These are phyloP conservation scores for Jatropha curcas DNA, from an alignment of 345 rosid genomes.

Conservation along the genomic window DNA sequence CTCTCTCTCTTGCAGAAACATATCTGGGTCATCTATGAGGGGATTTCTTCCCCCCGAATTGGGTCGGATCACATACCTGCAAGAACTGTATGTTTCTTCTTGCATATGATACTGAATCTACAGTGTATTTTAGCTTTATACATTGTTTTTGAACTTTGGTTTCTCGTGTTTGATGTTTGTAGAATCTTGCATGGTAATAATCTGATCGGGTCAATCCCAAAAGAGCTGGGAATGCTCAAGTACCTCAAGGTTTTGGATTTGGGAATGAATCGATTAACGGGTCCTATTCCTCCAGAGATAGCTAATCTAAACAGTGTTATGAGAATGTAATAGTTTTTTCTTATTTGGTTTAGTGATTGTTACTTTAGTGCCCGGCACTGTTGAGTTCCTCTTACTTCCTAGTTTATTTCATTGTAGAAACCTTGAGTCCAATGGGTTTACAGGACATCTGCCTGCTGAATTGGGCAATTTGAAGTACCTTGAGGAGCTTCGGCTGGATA, in stretches of 20 bases:
- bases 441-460: constrained; percentile 76
- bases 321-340: constrained; percentile 49
- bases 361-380: constrained; percentile 6
- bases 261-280: constrained; percentile 79
- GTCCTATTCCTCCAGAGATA: constrained; percentile 82
- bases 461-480: constrained; percentile 75
- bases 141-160: constrained; percentile 11
- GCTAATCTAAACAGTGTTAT: constrained; percentile 58
- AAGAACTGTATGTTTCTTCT: constrained; percentile 63
- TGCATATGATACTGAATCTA: background rate
- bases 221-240: constrained; percentile 80
- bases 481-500: constrained; percentile 74
- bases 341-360: background rate
- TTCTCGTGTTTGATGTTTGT: constrained; percentile 30
- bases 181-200: constrained; percentile 73
- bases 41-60: constrained; percentile 89
- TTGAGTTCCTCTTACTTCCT: constrained; percentile 6
- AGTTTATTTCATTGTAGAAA: constrained; percentile 52
- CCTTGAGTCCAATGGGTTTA: constrained; percentile 90
- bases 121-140: background rate
- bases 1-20: constrained; percentile 59
- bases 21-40: constrained; percentile 61
- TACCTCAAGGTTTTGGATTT: constrained; percentile 77
- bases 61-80: constrained; percentile 64
- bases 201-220: constrained; percentile 77